Conservation (phyloP, 768 basidiomycete species). For the Hebeloma cylindrosporum region DNA sequence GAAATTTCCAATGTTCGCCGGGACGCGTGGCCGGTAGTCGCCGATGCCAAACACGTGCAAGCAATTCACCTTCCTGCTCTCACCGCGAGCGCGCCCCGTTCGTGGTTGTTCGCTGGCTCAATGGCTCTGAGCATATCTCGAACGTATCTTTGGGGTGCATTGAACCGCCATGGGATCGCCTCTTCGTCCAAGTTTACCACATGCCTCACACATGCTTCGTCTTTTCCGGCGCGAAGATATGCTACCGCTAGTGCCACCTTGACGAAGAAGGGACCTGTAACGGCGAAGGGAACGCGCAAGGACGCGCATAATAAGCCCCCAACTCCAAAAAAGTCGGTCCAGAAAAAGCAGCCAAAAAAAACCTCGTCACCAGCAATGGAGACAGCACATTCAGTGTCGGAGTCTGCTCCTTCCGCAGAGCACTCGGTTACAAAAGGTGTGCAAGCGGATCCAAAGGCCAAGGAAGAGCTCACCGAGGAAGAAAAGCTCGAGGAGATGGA, state of each 20-base stretch:
- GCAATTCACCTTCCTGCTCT: slow-evolving; percentile 8
- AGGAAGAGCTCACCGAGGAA: slow-evolving; percentile 19
- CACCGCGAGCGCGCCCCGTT: background rate
- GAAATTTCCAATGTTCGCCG: slow-evolving; percentile 26
- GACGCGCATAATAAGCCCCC: slow-evolving; percentile 10
- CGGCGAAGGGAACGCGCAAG: slow-evolving; percentile 15
- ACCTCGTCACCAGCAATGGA: slow-evolving; percentile 16
- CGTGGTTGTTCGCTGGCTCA: slow-evolving; percentile 3
- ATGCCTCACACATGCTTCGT: slow-evolving; percentile 6
- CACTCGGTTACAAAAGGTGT: slow-evolving; percentile 11
- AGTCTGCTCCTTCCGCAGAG: slow-evolving; percentile 10
- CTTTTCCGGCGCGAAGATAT: slow-evolving; percentile 15
- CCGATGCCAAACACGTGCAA: slow-evolving; percentile 27
- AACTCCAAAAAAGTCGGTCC: slow-evolving; percentile 6
- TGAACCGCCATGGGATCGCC: slow-evolving; percentile 12
- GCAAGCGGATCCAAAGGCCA: slow-evolving; percentile 3
- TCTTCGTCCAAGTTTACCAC: slow-evolving; percentile 10
- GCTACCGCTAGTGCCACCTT: slow-evolving; percentile 18
- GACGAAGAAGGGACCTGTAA: slow-evolving; percentile 13
- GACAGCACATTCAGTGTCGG: slow-evolving; percentile 2
- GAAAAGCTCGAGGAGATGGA: slow-evolving; percentile 39
- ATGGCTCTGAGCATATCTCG: slow-evolving; percentile 21
- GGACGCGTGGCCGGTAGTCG: slow-evolving; percentile 31
- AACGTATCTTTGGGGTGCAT: slow-evolving; percentile 14
- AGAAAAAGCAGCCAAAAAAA: slow-evolving; percentile 7